Conservation (phyloP, 2,329 filamentous ascomycete species). For the Trichoderma sp. region DNA sequence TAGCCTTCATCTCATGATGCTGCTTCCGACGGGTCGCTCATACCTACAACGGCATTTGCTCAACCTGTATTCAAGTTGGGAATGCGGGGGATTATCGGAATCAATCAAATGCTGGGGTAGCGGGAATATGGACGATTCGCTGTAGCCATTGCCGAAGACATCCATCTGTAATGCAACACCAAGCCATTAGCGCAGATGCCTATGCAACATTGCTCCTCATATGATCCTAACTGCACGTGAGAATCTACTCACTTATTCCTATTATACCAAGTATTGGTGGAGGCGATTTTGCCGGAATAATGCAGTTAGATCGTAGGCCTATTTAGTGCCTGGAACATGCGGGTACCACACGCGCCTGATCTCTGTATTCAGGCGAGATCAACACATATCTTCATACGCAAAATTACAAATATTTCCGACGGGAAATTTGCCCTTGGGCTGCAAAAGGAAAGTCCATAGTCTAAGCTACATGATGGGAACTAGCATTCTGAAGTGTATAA, state of each 20-base stretch:
- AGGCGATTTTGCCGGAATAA: constrained; percentile 16
- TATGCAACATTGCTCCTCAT: constrained; percentile 2
- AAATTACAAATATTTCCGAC: constrained; percentile 5
- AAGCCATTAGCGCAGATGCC: background rate
- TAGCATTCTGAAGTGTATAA: background rate
- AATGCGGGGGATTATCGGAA: background rate
- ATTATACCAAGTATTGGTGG: background rate
- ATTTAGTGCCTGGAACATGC: background rate
- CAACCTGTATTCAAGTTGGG: background rate
- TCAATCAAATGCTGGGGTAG: background rate
- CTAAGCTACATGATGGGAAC: background rate
- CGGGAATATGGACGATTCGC: background rate
- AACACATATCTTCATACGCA: background rate
- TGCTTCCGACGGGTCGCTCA: constrained; percentile 16
- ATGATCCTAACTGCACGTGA: background rate
- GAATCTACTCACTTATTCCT: background rate
- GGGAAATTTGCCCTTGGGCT: background rate
- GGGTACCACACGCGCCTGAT: background rate
- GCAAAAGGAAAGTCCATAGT: background rate
- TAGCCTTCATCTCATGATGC: background rate
- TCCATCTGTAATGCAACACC: background rate
- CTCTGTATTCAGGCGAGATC: background rate
- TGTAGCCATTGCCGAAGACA: background rate
- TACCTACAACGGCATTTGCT: background rate
- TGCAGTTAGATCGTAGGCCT: background rate